phyloP scores from a whole-genome alignment of 1,139 yeast genomes.

The Petasospora rhodanensis region DNA sequence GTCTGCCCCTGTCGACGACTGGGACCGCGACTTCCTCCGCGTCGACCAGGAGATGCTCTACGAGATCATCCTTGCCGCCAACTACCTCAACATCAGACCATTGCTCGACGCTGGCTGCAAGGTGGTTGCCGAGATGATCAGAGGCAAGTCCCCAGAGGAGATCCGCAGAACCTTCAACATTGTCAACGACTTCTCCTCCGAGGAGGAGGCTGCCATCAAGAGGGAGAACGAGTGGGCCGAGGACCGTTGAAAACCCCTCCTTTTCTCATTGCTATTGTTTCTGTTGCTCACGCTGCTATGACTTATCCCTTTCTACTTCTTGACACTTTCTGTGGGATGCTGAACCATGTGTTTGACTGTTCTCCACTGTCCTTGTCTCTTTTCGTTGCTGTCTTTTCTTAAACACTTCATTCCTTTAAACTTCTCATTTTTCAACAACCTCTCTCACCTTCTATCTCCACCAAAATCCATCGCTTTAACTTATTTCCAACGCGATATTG shows the following conservation, averaged over 20 bases:
- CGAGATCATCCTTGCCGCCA: slow-evolving; percentile 94
- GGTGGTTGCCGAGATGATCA: slow-evolving; percentile 97
- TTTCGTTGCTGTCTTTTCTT: too few relatives aligned
- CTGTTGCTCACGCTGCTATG: too few relatives aligned
- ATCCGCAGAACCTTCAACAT: slow-evolving; percentile 94
- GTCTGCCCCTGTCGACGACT: slow-evolving; percentile 82
- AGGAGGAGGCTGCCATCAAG: slow-evolving; percentile 96
- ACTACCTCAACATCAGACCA: slow-evolving; percentile 90
- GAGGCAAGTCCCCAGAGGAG: slow-evolving; percentile 94
- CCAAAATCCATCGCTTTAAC: too few relatives aligned
- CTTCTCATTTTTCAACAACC: too few relatives aligned
- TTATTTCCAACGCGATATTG: too few relatives aligned
- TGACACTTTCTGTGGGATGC: too few relatives aligned
- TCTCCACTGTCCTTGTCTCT: too few relatives aligned
- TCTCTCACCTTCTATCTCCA: too few relatives aligned
- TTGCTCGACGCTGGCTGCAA: slow-evolving; percentile 94
- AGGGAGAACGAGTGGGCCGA: slow-evolving; percentile 99
- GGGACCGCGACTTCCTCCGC: slow-evolving; percentile 94
- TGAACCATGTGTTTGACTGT: too few relatives aligned
- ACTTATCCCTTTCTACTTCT: too few relatives aligned
- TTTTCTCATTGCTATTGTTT: too few relatives aligned
- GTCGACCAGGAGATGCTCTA: slow-evolving; percentile 99
- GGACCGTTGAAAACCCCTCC: slow-evolving; percentile 86
- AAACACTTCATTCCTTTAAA: too few relatives aligned
- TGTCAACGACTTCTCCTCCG: slow-evolving; percentile 94